These are phyloP conservation scores for Leptographium lundbergii DNA, from an alignment of 2,329 filamentous ascomycete genomes.

Conservation along the genomic window DNA sequence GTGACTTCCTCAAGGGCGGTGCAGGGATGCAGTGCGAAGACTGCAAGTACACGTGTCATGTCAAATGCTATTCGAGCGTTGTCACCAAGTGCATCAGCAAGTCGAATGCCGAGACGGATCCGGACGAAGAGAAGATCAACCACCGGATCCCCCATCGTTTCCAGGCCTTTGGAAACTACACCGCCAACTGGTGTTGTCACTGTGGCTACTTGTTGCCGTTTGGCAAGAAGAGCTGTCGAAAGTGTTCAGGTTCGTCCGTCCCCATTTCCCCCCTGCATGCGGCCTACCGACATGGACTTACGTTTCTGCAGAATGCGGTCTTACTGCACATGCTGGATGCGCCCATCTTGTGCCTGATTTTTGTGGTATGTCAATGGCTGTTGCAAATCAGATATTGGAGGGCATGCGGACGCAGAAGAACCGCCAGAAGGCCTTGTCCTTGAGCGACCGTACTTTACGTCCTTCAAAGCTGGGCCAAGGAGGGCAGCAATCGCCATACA, in stretches of 20 bases:
- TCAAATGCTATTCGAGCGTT: slow-evolving; percentile 91
- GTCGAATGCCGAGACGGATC: slow-evolving; percentile 94
- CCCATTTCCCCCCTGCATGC: background rate
- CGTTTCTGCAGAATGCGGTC: slow-evolving; percentile 59
- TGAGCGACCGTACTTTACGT: slow-evolving; percentile 57
- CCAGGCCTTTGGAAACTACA: slow-evolving; percentile 92
- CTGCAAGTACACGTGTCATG: slow-evolving; percentile 99
- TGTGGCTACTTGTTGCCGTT: slow-evolving; percentile 93
- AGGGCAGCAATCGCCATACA: slow-evolving; percentile 4
- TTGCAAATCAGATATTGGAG: slow-evolving; percentile 84
- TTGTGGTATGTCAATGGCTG: slow-evolving; percentile 98
- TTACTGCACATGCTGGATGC: slow-evolving; percentile 84
- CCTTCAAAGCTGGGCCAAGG: slow-evolving; percentile 27
- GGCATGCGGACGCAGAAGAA: slow-evolving; percentile 69
- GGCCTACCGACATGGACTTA: slow-evolving; percentile 14
- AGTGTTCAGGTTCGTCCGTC: slow-evolving; percentile 61
- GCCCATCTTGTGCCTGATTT: slow-evolving; percentile 96
- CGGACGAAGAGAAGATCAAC: slow-evolving; percentile 99
- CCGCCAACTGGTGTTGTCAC: slow-evolving; percentile 98
- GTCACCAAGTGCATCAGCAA: slow-evolving; percentile 99
- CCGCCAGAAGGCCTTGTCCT: slow-evolving; percentile 42
- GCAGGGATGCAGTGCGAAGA: slow-evolving; percentile 98
- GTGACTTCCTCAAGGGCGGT: slow-evolving; percentile 96
- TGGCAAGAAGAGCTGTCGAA: slow-evolving; percentile 87
- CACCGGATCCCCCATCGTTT: slow-evolving; percentile 97